phyloP scores from a whole-genome alignment of 2,329 filamentous ascomycete genomes.

The Neurospora crassa region DNA sequence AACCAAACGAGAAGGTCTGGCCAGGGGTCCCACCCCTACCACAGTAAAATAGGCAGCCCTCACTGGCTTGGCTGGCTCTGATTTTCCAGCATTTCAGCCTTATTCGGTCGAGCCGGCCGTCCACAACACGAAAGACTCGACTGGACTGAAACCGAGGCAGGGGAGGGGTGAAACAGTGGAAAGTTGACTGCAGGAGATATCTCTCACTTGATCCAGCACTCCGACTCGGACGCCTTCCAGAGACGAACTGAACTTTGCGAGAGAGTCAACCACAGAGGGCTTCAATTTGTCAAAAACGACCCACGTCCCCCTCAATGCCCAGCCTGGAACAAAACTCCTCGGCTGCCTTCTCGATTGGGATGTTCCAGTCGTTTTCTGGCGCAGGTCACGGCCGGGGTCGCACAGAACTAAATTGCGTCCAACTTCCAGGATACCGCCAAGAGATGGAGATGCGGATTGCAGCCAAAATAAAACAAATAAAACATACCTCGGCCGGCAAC shows the following conservation, averaged over 20 bases:
- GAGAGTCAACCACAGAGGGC: not conserved
- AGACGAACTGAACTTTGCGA: not conserved
- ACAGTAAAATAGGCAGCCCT: not conserved
- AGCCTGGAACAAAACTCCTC: not conserved
- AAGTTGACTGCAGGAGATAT: not conserved
- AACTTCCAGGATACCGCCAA: not conserved
- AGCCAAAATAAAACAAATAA: not conserved
- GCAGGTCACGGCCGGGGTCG: not conserved
- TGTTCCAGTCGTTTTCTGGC: not conserved
- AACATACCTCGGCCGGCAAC: not conserved
- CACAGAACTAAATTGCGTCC: not conserved
- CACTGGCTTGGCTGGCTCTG: not conserved
- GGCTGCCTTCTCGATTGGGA: conserved; percentile 3
- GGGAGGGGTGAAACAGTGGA: not conserved
- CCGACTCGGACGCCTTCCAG: not conserved
- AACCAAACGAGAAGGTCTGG: not conserved
- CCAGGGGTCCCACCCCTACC: not conserved
- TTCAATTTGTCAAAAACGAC: not conserved
- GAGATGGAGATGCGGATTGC: not conserved
- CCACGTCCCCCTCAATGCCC: not conserved
- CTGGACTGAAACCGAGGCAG: not conserved
- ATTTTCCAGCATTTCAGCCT: not conserved
- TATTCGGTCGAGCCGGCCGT: not conserved
- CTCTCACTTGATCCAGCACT: not conserved
- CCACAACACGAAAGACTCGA: not conserved